Evolutionary conservation across 2,329 filamentous ascomycete species (phyloP).

Genomic region (Rhynchosporium agropyri): DNA sequence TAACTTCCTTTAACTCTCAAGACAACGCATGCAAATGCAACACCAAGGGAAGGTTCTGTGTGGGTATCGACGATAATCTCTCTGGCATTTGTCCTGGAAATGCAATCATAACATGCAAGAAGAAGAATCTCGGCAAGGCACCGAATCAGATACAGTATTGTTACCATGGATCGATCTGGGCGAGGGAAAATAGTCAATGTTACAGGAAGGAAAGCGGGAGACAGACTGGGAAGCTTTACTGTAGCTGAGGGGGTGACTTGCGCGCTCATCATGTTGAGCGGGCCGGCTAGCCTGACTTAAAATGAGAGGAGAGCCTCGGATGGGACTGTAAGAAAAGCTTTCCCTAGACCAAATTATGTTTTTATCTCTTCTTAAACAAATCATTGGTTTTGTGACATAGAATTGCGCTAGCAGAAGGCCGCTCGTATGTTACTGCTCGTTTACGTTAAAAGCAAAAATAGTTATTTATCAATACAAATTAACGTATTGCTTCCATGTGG

Average conservation of each 20-base stretch:
- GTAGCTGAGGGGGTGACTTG: not conserved
- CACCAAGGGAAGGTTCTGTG: not conserved
- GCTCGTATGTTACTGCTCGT: no score
- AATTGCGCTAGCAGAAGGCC: no score
- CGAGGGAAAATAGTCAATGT: not conserved
- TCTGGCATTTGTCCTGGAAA: not conserved
- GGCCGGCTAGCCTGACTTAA: not conserved
- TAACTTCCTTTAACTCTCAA: not conserved
- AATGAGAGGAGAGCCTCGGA: not conserved
- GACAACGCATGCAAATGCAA: not conserved
- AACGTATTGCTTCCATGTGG: no score
- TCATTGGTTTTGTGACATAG: no score
- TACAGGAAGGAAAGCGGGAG: not conserved
- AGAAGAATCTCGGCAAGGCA: not conserved
- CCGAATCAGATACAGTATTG: not conserved
- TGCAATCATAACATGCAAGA: conserved; percentile 7
- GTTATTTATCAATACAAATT: no score
- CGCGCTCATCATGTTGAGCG: not conserved
- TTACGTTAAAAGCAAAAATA: no score
- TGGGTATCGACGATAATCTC: not conserved
- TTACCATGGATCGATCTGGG: not conserved
- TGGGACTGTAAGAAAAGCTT: no score
- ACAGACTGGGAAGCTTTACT: not conserved
- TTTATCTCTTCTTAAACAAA: no score
- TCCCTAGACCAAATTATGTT: no score